A percentile compares a stretch with the other conserved stretches of the same genome.
Conservation (phyloP, 2,329 filamentous ascomycete species). For the Apiospora saccharicola region DNA sequence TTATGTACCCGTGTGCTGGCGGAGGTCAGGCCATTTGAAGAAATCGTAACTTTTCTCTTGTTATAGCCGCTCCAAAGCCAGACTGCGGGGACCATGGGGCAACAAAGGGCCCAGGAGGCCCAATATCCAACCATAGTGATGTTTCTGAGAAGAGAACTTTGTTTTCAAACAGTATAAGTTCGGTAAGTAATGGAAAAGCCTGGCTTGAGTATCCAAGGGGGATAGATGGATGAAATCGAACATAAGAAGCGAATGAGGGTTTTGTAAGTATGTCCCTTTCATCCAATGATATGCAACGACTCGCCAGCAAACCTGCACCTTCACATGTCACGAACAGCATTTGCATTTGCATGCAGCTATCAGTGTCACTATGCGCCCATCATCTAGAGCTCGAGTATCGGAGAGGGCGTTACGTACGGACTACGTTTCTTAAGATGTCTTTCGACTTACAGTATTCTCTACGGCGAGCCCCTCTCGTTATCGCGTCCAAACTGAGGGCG, state of each 20-base stretch:
- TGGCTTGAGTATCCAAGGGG: neutral
- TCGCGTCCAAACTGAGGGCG: neutral
- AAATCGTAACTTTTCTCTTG: neutral
- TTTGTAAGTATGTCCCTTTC: neutral
- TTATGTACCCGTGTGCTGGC: neutral
- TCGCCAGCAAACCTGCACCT: neutral
- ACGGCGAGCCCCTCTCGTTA: neutral
- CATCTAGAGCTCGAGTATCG: neutral
- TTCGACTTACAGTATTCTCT: neutral
- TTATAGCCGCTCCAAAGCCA: neutral
- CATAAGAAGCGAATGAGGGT: neutral
- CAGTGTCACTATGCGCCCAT: neutral
- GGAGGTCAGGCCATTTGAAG: neutral
- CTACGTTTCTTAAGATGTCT: neutral
- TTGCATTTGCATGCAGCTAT: neutral
- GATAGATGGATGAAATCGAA: neutral
- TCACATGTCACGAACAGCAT: conserved; percentile 2
- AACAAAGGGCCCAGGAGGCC: conserved; percentile 3
- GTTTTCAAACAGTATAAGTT: neutral
- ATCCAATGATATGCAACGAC: neutral
- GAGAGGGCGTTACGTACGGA: neutral
- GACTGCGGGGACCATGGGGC: neutral
- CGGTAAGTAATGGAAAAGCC: neutral
- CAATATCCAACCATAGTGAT: neutral
- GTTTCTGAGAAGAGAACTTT: neutral